Base-by-base conservation (phyloP, 257 asterid species). In the Nicotiana otophora region DNA sequence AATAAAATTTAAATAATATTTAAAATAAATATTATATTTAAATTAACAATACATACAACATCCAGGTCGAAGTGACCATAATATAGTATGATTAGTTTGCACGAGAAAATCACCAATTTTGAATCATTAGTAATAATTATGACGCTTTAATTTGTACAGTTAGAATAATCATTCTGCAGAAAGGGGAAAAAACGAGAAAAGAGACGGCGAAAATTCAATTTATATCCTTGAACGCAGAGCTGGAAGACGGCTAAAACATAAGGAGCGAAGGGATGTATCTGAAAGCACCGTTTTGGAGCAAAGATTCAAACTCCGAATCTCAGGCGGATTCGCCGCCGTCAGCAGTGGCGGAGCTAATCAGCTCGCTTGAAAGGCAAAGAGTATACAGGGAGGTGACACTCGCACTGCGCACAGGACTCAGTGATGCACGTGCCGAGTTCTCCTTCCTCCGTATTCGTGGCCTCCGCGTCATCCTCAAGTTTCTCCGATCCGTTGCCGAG, bases 241-340 rank as follows among this genome's bases (percentile, higher is more conserved):
- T 42, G 60, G 61, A 20, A 12, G 9, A 20, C 78, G 60, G 58
- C 12, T n/a, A 70, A 20, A 58, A 48, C 58, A 64, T n/a, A 26
- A 31, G 78, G 31, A 23, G 64, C 58, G 58, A 62, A 58, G 54
- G 91, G 34, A 96, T 96, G 99, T 84, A 92, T 85, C 90, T 93
- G 89, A 93, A 90, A 89, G 92, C 86, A 88, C 92, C 98, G 80
- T 93, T 94, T 87, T 93, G 99, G 99, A 94, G 95, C 88, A 91
- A 86, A 66, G 80, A 88, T 78, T 62, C 87, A 74, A 81, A 83
- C 78, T 58, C 94, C 62, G 87, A 82, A 72, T 80, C 89, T 72
- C 88, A 88, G 62, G 72, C 85, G n/a, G 89, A 85, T 76, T 77
- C 88, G 62, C 90, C 89, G 62, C 90, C 83, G 51, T 89, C 93